These are phyloP conservation scores for Calonectria leucothoes DNA, from an alignment of 2,329 filamentous ascomycete genomes.

Conservation along the genomic window DNA sequence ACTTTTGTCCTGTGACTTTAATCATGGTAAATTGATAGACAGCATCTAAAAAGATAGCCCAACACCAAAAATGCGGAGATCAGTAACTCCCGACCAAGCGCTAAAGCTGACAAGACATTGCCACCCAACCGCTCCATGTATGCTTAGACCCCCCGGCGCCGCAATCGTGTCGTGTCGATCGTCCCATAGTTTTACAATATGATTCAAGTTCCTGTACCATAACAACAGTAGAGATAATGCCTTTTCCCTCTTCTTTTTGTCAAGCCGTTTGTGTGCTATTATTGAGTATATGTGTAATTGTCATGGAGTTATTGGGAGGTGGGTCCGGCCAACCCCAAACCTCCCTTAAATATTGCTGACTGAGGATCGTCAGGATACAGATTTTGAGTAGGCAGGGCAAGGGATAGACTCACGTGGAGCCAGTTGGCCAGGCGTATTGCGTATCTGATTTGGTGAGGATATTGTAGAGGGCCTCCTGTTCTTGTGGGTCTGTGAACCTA, in stretches of 20 bases:
- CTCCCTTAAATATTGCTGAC: conserved; percentile 38
- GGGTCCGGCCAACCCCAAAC: conserved; percentile 40
- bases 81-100: not conserved
- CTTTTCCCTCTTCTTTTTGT: not conserved
- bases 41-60: not conserved
- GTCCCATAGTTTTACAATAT: not conserved
- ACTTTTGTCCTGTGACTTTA: no score
- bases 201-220: not conserved
- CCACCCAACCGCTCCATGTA: not conserved
- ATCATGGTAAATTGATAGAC: not conserved
- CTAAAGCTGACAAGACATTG: not conserved
- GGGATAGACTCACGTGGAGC: conserved; percentile 36
- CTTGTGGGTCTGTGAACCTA: conserved; percentile 48
- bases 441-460: conserved; percentile 48
- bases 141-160: not conserved
- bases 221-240: not conserved
- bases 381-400: no score
- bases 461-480: conserved; percentile 51
- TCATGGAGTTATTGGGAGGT: conserved; percentile 31
- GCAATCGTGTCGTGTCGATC: not conserved
- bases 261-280: conserved; percentile 27
- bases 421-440: conserved; percentile 43
- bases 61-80: not conserved
- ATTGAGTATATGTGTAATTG: conserved; percentile 36
- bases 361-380: not conserved